Evolutionary conservation across 768 basidiomycete genomes (phyloP).

Genomic region (Lactarius deliciosus): DNA sequence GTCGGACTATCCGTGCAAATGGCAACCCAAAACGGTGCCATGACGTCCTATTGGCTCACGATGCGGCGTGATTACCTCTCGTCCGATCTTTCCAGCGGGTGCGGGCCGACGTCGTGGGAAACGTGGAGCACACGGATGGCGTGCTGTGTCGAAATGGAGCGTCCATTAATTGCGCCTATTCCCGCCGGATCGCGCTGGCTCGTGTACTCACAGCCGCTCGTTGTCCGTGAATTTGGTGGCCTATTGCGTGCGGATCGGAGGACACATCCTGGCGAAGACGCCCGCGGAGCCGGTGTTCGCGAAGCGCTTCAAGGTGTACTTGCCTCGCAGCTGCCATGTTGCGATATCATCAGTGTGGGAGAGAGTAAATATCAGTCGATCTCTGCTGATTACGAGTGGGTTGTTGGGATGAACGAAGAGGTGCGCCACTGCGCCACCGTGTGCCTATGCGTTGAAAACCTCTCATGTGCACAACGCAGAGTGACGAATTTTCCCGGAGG

Average conservation of each 20-base stretch:
- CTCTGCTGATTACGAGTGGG: constrained; percentile 26
- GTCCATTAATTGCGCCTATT: constrained; percentile 1
- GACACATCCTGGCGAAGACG: not conserved
- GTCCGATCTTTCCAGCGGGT: not conserved
- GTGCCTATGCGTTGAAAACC: not conserved
- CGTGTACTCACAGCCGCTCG: constrained; percentile 9
- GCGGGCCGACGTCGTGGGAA: constrained; percentile 17
- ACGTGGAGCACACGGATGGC: constrained; percentile 11
- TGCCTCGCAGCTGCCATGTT: constrained; percentile 12
- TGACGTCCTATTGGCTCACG: constrained; percentile 17
- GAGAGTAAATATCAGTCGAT: constrained; percentile 24
- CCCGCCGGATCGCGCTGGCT: constrained; percentile 25
- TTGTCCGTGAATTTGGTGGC: constrained; percentile 19
- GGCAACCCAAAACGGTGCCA: not conserved
- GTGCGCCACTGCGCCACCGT: not conserved
- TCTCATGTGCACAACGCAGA: constrained; percentile 1
- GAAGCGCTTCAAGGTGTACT: constrained; percentile 7
- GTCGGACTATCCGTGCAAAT: constrained; percentile 14
- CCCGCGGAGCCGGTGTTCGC: not conserved
- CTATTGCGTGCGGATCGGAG: constrained; percentile 6
- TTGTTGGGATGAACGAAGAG: constrained; percentile 20
- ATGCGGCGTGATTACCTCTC: constrained; percentile 17
- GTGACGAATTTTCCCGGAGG: constrained; percentile 12
- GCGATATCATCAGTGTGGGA: constrained; percentile 11
- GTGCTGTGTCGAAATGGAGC: constrained; percentile 22